Evolutionary conservation across 306 rosid genomes (phyloP).

Genomic region (Quillaja saponaria): DNA sequence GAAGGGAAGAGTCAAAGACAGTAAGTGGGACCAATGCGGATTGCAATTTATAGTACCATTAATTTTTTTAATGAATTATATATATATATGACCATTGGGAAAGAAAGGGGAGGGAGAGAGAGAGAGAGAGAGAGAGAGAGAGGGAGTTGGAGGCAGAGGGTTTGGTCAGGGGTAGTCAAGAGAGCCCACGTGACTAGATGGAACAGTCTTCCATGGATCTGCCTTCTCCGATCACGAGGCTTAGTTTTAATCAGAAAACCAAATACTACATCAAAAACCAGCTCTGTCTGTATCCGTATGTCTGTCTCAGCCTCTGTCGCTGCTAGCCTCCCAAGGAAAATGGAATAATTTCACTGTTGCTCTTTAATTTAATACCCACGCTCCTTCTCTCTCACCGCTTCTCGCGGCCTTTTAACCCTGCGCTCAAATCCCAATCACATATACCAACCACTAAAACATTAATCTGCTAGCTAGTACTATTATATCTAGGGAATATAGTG

Average conservation of each 20-base stretch:
- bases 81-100: too few species aligned
- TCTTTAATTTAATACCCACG: constrained; percentile 27
- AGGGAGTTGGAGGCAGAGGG: neutral
- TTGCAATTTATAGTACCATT: constrained; percentile 34
- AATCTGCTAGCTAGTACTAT: neutral
- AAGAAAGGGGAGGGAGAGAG: neutral
- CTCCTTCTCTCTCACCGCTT: constrained; percentile 34
- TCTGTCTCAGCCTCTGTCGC: constrained; percentile 56
- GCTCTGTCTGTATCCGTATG: constrained; percentile 84
- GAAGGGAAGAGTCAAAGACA: neutral
- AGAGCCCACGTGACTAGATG: constrained; percentile 88
- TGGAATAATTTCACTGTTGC: constrained; percentile 55
- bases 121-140: neutral
- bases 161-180: constrained; percentile 79
- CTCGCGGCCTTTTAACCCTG: too few species aligned
- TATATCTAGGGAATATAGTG: too few species aligned
- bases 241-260: constrained; percentile 47
- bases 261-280: constrained; percentile 65
- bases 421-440: constrained; percentile 51
- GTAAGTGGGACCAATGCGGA: too few species aligned
- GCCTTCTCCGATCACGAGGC: constrained; percentile 99
- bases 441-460: neutral
- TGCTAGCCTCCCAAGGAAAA: constrained; percentile 81
- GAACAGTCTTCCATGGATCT: constrained; percentile 96
- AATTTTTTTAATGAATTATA: too few species aligned